A percentile compares a stretch with the other conserved stretches of the same genome.
Conservation (phyloP, 345 rosid genomes). For the Pelargonium nanum region DNA sequence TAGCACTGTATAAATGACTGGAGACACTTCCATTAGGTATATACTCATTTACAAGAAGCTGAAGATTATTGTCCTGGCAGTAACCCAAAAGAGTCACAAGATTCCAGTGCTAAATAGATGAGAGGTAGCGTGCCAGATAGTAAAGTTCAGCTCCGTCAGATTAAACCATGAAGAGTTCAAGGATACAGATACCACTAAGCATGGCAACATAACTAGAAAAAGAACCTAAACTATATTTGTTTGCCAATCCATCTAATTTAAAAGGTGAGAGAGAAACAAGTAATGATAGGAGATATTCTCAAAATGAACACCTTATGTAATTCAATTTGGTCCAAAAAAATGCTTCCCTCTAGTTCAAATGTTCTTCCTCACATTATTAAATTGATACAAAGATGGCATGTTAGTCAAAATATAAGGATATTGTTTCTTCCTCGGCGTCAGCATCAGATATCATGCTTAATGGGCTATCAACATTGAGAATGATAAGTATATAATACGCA, state of each 20-base stretch:
- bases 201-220: too few species aligned
- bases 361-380: neutral
- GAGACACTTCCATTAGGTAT: slow-evolving; percentile 53
- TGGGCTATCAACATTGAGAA: neutral
- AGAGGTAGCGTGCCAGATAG: slow-evolving; percentile 37
- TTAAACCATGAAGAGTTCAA: neutral
- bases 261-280: too few species aligned
- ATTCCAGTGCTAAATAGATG: slow-evolving; percentile 49
- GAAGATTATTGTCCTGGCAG: slow-evolving; percentile 41
- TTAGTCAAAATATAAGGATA: neutral
- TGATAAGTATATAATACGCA: neutral
- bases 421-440: neutral
- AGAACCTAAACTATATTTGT: too few species aligned
- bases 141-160: neutral
- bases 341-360: too few species aligned
- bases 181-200: too few species aligned
- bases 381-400: neutral
- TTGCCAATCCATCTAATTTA: too few species aligned
- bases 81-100: slow-evolving; percentile 52
- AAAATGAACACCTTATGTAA: too few species aligned
- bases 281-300: too few species aligned
- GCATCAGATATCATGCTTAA: slow-evolving; percentile 1
- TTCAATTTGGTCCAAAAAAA: too few species aligned
- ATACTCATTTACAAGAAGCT: slow-evolving; percentile 50
- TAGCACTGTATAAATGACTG: slow-evolving; percentile 46